Percentiles rank a stretch among this genome's conserved stretches.
These are phyloP conservation scores for Suillus americanus DNA, from an alignment of 768 basidiomycete genomes.

Conservation along the genomic window DNA sequence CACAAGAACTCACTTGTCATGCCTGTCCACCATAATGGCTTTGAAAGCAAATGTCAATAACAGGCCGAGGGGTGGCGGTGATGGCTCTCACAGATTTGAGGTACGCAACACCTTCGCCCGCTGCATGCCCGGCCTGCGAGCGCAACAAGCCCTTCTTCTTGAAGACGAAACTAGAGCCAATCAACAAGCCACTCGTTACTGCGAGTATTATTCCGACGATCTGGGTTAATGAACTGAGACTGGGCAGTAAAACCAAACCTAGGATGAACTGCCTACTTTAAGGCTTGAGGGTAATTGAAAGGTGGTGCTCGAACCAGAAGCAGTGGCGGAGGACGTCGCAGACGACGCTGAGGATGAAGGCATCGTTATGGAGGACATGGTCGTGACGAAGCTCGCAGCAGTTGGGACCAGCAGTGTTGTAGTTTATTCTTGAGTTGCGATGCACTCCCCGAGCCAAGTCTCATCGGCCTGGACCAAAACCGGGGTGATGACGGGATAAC, in stretches of 20 bases:
- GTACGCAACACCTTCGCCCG: constrained; percentile 90
- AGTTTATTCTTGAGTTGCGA: constrained; percentile 15
- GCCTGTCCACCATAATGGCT: constrained; percentile 92
- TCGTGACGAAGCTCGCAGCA: neutral
- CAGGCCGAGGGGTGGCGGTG: neutral
- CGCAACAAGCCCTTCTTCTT: constrained; percentile 93
- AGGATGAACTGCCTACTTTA: constrained; percentile 39
- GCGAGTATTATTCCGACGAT: constrained; percentile 79
- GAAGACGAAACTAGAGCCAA: constrained; percentile 92
- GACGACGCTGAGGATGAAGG: constrained; percentile 18
- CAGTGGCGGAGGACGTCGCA: constrained; percentile 37
- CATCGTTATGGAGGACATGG: constrained; percentile 32
- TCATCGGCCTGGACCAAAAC: neutral
- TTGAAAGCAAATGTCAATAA: constrained; percentile 12
- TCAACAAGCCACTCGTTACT: constrained; percentile 78
- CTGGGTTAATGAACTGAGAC: constrained; percentile 32
- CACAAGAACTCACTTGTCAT: constrained; percentile 68
- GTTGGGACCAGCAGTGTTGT: constrained; percentile 11
- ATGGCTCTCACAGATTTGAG: constrained; percentile 76
- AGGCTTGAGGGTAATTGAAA: constrained; percentile 42
- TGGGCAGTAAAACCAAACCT: neutral
- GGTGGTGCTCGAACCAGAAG: constrained; percentile 37
- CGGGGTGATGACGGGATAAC: constrained; percentile 1
- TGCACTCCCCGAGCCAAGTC: constrained; percentile 7
- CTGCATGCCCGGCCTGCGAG: constrained; percentile 75